Evolutionary conservation across 257 asterid genomes (phyloP), one percentile per base, ranked within the genome.

Genomic region (Petunia secreta): DNA sequence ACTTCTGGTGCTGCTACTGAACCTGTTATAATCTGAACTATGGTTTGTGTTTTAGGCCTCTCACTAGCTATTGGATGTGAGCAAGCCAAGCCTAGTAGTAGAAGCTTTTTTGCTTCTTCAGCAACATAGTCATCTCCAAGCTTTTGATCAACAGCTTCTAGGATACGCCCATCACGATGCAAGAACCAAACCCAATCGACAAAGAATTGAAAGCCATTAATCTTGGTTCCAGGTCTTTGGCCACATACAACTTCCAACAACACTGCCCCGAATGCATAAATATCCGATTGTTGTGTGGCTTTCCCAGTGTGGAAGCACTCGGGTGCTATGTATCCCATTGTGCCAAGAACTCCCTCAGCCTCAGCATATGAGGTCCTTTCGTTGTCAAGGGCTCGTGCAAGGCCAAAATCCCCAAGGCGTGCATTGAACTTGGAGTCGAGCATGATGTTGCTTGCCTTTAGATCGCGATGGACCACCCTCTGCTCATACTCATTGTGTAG

Each of bases 391-490:
- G 93, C 97, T 11, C 98, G 90, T 4, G 99, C 99, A 4, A 92
- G 98, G 83, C 99, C 99, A 4, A 95, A 95, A 62, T 95, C 99
- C 5, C 99, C 99, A 1, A 95, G 88, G 25, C 97, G 93, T 40
- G 97, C 91, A 3, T 91, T 90, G 89, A 91, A 95, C 81, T 90
- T 69, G 83, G 92, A 86, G 75, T 95, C 99, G 3, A 93, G 94
- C 99, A 95, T 91, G 65, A 95, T 87, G 90, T 95, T 95, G 86
- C 98, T 95, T 34, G 98, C 97, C 64, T 95, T 93, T 6, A 93
- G 90, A 59, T 95, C 99, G 0, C 98, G 92, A 82, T 95, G 97
- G 0, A 95, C 93, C 4, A 93, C 98, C 36, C 89, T 84, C 44
- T 91, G 96, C 7, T 93, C 98, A 15, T 86, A 95, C 83, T 95